Evolutionary conservation across 257 asterid genomes (phyloP).

Genomic region (Solanum raphanifolium): DNA sequence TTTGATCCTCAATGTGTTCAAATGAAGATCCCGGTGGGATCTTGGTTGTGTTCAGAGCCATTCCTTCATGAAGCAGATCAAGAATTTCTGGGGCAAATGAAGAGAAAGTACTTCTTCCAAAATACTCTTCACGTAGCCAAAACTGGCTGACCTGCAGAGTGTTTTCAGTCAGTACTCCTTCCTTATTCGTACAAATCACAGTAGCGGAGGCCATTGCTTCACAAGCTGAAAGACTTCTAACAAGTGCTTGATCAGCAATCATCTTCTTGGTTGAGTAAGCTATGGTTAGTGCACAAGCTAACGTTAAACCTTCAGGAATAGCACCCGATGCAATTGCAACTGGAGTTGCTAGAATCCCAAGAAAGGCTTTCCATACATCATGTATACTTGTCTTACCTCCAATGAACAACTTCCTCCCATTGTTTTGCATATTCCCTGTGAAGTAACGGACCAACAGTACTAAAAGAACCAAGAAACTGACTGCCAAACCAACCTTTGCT

Average conservation of each 20-base stretch:
- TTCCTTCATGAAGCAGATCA: slow-evolving; percentile 29
- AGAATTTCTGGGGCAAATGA: slow-evolving; percentile 14
- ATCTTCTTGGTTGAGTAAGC: slow-evolving; percentile 60
- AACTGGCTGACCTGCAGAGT: slow-evolving; percentile 35
- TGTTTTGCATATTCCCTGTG: slow-evolving; percentile 30
- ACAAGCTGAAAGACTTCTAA: slow-evolving; percentile 55
- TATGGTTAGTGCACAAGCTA: slow-evolving; percentile 47
- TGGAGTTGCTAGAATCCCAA: slow-evolving; percentile 41
- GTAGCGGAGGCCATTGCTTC: slow-evolving; percentile 65
- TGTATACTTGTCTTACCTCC: slow-evolving; percentile 18
- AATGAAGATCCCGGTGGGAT: slow-evolving; percentile 16
- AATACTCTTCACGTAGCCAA: slow-evolving; percentile 25
- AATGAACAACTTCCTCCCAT: slow-evolving; percentile 13
- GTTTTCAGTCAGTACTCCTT: slow-evolving; percentile 37
- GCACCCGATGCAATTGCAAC: slow-evolving; percentile 54
- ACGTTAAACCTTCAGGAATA: slow-evolving; percentile 53
- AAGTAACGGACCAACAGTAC: slow-evolving; percentile 50
- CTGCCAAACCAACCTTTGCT: slow-evolving; percentile 35
- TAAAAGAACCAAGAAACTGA: slow-evolving; percentile 33
- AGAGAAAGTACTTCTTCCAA: neutral
- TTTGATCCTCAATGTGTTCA: slow-evolving; percentile 35
- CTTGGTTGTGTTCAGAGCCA: slow-evolving; percentile 28
- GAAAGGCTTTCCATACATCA: slow-evolving; percentile 25
- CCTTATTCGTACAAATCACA: slow-evolving; percentile 57
- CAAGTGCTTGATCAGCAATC: slow-evolving; percentile 48